Evolutionary conservation across 352 stramenopile genomes (phyloP), one percentile per base, ranked within the genome.

Genomic region (Pythium utonaiense): DNA sequence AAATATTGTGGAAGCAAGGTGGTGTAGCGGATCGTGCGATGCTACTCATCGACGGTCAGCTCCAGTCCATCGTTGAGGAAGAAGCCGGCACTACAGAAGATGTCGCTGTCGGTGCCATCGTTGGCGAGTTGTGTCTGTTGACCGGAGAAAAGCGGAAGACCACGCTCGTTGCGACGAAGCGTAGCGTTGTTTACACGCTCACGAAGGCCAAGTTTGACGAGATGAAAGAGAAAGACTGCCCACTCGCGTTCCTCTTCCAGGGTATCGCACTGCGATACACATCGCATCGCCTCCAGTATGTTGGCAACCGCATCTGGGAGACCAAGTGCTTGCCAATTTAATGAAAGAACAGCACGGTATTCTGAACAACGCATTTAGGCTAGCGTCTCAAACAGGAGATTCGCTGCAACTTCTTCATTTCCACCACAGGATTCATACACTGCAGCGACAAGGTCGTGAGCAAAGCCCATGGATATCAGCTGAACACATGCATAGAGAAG

Each of bases 231-330:
- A 71, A 79, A 1, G 83, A 92, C 50, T 84, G 77, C 52, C 67
- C 78, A 45, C 30, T 92, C 14, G 83, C 83, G 17, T 92, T 90
- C 53, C 67, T 90, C 9, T 89, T 92, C 53, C 83, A 92, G 54
- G 71, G 77, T 5, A 84, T 92, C 28, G 83, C 83, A 16, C 57
- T 92, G 24, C 75, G 79, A 4, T 92, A 92, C 64, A 88, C 81
- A 30, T 92, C 80, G 0, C 82, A 84, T 53, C 73, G 83, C 17
- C 71, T 90, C 44, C 83, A 92, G 49, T 92, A 92, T 56, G 83
- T 92, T 1, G 83, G 83, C 40, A 92, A 92, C 42, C 83, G 83
- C 40, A 92, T 92, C 62, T 92, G 83, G 83, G 83, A 92, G 60
- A 90, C 83, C 58, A 92, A 92, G 63, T 92, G 83, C 27, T 56